These are phyloP conservation scores for Aspergillus sergii DNA, from an alignment of 2,329 filamentous ascomycete species.

Conservation along the genomic window DNA sequence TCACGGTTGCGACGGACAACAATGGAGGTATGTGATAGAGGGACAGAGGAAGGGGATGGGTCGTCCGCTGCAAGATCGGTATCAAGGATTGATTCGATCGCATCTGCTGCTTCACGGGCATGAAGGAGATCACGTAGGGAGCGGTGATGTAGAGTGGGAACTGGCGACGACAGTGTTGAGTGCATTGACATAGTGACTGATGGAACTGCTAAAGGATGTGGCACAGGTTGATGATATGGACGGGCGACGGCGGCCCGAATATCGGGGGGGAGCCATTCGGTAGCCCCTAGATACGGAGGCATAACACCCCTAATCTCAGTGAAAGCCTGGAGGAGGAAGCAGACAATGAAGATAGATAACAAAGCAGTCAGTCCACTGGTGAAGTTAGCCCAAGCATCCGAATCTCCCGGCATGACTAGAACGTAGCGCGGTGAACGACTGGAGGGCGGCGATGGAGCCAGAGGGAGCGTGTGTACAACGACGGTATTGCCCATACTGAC, in stretches of 20 bases:
- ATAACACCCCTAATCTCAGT: conserved; percentile 64
- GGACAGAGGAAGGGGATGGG: background rate
- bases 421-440: conserved; percentile 67
- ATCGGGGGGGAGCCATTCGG: conserved; percentile 57
- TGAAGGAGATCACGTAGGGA: conserved; percentile 25
- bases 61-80: background rate
- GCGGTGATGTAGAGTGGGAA: background rate
- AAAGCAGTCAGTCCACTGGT: conserved; percentile 61
- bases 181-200: conserved; percentile 3
- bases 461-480: conserved; percentile 76
- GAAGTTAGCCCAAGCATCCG: conserved; percentile 55
- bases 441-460: conserved; percentile 51
- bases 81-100: conserved; percentile 12
- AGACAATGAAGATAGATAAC: conserved; percentile 64
- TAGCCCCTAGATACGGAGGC: conserved; percentile 59
- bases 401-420: conserved; percentile 62
- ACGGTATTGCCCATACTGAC: conserved; percentile 79
- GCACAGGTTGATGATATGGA: conserved; percentile 40
- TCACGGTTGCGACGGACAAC: conserved; percentile 25
- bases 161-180: background rate
- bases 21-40: conserved; percentile 12
- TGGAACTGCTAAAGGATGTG: conserved; percentile 22
- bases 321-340: conserved; percentile 62
- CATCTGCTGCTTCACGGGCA: conserved; percentile 20
- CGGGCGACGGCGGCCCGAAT: conserved; percentile 46